Evolutionary conservation across 2,329 filamentous ascomycete species (phyloP).

Genomic region (Aspergillus vadensis): DNA sequence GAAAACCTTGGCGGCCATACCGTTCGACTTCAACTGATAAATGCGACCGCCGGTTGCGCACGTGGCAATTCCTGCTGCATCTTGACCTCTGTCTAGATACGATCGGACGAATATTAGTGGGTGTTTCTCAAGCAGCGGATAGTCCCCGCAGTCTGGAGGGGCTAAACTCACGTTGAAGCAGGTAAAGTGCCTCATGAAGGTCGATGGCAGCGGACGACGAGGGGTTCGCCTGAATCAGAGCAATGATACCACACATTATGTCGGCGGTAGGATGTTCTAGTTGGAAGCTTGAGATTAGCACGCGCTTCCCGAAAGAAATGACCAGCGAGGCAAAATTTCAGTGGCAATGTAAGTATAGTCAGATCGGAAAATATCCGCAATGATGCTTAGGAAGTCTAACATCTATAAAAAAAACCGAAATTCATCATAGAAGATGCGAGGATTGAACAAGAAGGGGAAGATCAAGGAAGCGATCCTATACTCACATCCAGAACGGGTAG

Average conservation of each 20-base stretch:
- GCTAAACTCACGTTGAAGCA: constrained; percentile 57
- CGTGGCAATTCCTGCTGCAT: constrained; percentile 82
- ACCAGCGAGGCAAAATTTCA: constrained; percentile 14
- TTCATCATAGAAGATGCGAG: constrained; percentile 41
- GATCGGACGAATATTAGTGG: constrained; percentile 34
- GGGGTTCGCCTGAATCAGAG: constrained; percentile 61
- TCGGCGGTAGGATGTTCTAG: constrained; percentile 25
- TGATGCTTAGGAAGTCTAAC: constrained; percentile 52
- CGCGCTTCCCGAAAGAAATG: constrained; percentile 10
- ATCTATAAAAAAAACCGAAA: constrained; percentile 48
- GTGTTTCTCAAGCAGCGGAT: constrained; percentile 7
- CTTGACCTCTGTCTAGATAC: constrained; percentile 68
- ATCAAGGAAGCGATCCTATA: constrained; percentile 22
- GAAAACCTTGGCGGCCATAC: constrained; percentile 84
- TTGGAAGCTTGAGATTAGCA: constrained; percentile 22
- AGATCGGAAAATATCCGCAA: constrained; percentile 46
- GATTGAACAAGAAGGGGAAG: constrained; percentile 4
- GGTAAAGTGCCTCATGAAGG: constrained; percentile 71
- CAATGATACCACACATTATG: constrained; percentile 65
- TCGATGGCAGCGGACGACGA: constrained; percentile 59
- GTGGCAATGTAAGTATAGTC: constrained; percentile 21
- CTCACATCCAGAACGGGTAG: constrained; percentile 21
- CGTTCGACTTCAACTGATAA: constrained; percentile 87
- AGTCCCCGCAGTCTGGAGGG: background rate
- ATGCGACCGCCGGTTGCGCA: constrained; percentile 75